A percentile compares a stretch with the other conserved stretches of the same genome.
Evolutionary conservation across 768 basidiomycete genomes (phyloP).

Genomic region (Suillus subluteus): DNA sequence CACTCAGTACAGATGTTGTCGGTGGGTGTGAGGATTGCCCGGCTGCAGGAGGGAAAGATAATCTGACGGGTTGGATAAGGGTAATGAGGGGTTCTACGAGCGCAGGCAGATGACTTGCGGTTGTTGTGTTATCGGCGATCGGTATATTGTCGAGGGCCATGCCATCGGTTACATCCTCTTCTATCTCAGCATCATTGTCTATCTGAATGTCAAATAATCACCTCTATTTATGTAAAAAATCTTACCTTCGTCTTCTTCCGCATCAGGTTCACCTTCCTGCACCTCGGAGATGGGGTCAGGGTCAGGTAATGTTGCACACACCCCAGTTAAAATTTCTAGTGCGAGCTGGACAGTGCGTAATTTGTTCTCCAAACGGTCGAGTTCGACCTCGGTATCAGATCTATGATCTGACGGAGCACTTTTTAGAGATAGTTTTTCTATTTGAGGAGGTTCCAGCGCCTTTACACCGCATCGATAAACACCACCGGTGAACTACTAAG

Average conservation of each 20-base stretch:
- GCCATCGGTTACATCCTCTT: slow-evolving; percentile 28
- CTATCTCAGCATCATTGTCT: slow-evolving; percentile 47
- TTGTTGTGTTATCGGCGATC: slow-evolving; percentile 33
- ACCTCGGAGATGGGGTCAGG: slow-evolving; percentile 64
- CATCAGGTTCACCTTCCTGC: slow-evolving; percentile 36
- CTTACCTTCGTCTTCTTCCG: slow-evolving; percentile 40
- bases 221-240: slow-evolving; percentile 27
- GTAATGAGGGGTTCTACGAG: slow-evolving; percentile 71
- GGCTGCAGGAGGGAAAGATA: slow-evolving; percentile 81
- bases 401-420: slow-evolving; percentile 79
- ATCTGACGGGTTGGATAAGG: slow-evolving; percentile 71
- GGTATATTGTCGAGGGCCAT: slow-evolving; percentile 28
- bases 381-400: slow-evolving; percentile 64
- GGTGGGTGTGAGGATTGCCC: slow-evolving; percentile 81
- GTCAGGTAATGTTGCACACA: slow-evolving; percentile 88
- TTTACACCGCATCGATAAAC: slow-evolving; percentile 26
- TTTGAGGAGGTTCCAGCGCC: slow-evolving; percentile 49
- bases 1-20: slow-evolving; percentile 82
- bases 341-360: slow-evolving; percentile 78
- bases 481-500: not conserved
- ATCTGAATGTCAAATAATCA: slow-evolving; percentile 39
- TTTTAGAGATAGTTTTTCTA: slow-evolving; percentile 63
- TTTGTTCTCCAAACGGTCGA: slow-evolving; percentile 72
- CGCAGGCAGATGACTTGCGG: slow-evolving; percentile 48
- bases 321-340: slow-evolving; percentile 86